Percentiles rank a stretch among this genome's conserved stretches.
phyloP scores from a whole-genome alignment of 1,284 basidiomycete genomes.

The Marasmius oreades region DNA sequence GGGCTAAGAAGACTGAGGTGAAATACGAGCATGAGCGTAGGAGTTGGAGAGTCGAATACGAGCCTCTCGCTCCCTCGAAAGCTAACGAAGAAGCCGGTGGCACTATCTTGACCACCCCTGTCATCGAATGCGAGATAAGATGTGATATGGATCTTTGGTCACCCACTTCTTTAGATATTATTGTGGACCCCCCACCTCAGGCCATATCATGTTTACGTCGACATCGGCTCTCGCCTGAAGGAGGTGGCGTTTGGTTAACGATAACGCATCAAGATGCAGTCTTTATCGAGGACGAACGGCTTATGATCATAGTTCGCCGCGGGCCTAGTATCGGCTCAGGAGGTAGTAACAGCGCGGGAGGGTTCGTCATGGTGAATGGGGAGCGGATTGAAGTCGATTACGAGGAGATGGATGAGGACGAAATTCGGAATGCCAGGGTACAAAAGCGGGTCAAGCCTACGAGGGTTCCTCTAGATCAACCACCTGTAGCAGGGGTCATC shows the following conservation, averaged over 20 bases:
- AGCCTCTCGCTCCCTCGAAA: conserved; percentile 38
- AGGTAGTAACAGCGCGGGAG: conserved; percentile 2
- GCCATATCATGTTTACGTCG: conserved; percentile 81
- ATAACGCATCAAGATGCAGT: conserved; percentile 79
- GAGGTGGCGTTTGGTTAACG: conserved; percentile 96
- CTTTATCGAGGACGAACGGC: conserved; percentile 72
- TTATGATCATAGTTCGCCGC: conserved; percentile 74
- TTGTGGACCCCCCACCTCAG: conserved; percentile 92
- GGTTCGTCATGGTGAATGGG: conserved; percentile 85
- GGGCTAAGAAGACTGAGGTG: conserved; percentile 72
- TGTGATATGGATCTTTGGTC: conserved; percentile 94
- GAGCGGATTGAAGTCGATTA: conserved; percentile 83
- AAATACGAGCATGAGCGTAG: conserved; percentile 88
- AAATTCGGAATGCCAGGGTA: conserved; percentile 80
- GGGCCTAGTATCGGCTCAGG: conserved; percentile 76
- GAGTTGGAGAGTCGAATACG: conserved; percentile 84
- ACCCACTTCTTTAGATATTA: conserved; percentile 72
- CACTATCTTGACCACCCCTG: conserved; percentile 31
- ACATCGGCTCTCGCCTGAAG: conserved; percentile 83
- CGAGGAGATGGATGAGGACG: conserved; percentile 87
- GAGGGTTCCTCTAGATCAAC: conserved; percentile 90
- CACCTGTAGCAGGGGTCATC: conserved; percentile 74
- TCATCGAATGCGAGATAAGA: conserved; percentile 90
- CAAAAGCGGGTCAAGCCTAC: conserved; percentile 86
- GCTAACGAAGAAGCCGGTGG: conserved; percentile 10